These are phyloP conservation scores for Sophora flavescens DNA, from an alignment of 306 rosid species.

Conservation along the genomic window DNA sequence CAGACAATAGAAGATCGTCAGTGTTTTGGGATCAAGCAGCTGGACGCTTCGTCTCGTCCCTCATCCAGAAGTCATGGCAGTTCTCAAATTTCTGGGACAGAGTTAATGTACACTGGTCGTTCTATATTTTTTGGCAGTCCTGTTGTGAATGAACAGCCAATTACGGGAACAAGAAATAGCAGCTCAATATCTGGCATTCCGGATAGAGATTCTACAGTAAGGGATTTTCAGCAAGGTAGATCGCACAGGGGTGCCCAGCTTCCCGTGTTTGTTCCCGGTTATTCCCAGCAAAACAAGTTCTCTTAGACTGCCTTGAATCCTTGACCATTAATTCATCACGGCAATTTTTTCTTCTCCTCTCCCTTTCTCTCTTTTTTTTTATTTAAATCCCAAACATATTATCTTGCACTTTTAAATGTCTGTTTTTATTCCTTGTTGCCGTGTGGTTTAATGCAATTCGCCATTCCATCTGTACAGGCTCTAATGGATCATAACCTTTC, in stretches of 20 bases:
- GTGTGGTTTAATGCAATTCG: slow-evolving; percentile 29
- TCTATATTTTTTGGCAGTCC: slow-evolving; percentile 86
- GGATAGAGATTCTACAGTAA: slow-evolving; percentile 56
- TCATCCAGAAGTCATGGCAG: slow-evolving; percentile 59
- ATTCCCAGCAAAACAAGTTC: slow-evolving; percentile 63
- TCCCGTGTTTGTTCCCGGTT: slow-evolving; percentile 79
- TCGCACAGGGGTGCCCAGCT: slow-evolving; percentile 72
- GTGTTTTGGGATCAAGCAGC: slow-evolving; percentile 89
- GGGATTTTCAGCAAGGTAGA: slow-evolving; percentile 69
- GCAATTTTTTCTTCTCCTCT: slow-evolving; percentile 25
- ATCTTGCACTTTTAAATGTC: slow-evolving; percentile 22
- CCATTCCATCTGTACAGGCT: slow-evolving; percentile 54
- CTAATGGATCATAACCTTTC: slow-evolving; percentile 40
- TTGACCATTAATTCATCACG: slow-evolving; percentile 33
- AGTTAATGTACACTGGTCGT: slow-evolving; percentile 69
- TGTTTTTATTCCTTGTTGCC: slow-evolving; percentile 23
- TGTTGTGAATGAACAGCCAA: slow-evolving; percentile 62
- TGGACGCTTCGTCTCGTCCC: slow-evolving; percentile 74
- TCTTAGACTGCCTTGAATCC: slow-evolving; percentile 42
- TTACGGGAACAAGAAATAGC: slow-evolving; percentile 55
- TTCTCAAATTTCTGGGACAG: slow-evolving; percentile 66
- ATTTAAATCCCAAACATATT: slow-evolving; percentile 7
- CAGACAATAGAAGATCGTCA: slow-evolving; percentile 59
- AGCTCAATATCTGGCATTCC: slow-evolving; percentile 48
- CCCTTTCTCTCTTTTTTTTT: not conserved